Conservation (phyloP, 441 rosid species). For the Gossypium laxum region DNA sequence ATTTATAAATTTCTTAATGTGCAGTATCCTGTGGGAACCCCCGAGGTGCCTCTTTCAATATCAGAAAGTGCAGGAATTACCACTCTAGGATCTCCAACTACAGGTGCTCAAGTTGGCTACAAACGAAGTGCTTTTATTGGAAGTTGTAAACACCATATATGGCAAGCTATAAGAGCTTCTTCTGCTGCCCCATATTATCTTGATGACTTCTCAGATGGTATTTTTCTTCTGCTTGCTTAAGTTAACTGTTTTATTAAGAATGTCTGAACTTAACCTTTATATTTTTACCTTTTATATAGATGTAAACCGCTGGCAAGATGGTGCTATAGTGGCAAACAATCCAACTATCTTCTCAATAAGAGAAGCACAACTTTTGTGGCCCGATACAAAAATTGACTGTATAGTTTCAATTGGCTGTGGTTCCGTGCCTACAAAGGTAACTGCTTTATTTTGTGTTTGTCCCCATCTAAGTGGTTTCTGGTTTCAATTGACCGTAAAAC, state of each 20-base stretch:
- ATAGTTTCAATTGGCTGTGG: constrained; percentile 94
- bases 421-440: constrained; percentile 87
- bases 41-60: constrained; percentile 62
- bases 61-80: constrained; percentile 67
- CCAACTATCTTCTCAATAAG: constrained; percentile 83
- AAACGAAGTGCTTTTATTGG: constrained; percentile 87
- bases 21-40: constrained; percentile 92
- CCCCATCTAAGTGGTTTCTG: neutral
- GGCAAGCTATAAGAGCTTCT: constrained; percentile 98
- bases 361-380: constrained; percentile 99
- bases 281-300: constrained; percentile 30
- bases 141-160: constrained; percentile 82
- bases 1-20: constrained; percentile 18
- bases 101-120: constrained; percentile 77
- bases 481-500: constrained; percentile 4
- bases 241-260: constrained; percentile 2
- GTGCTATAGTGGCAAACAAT: constrained; percentile 95
- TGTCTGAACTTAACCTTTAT: neutral
- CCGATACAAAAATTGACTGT: constrained; percentile 89
- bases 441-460: constrained; percentile 10
- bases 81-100: constrained; percentile 50
- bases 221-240: constrained; percentile 15
- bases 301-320: constrained; percentile 95
- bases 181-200: constrained; percentile 99
- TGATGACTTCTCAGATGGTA: constrained; percentile 93